Evolutionary conservation across 257 asterid species (phyloP).

Genomic region (Nicotiana obtusifolia): DNA sequence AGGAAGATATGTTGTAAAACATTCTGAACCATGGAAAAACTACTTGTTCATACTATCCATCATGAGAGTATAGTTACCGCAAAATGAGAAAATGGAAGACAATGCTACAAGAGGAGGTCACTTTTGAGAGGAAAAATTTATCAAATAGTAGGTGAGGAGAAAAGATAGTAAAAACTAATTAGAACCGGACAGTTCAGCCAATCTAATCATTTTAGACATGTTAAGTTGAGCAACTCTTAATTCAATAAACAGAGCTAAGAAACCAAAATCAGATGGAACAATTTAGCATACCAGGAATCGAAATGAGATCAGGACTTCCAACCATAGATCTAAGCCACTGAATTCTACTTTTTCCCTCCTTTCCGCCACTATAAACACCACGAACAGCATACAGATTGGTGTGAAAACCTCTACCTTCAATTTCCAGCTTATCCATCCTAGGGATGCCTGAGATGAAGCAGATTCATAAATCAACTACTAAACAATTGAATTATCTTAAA

Average conservation of each 20-base stretch:
- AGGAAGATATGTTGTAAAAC: background rate
- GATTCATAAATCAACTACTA: background rate
- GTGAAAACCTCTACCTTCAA: slow-evolving; percentile 98
- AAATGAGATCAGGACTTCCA: slow-evolving; percentile 98
- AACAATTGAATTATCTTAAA: background rate
- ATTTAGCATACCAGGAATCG: slow-evolving; percentile 66
- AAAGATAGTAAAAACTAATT: background rate
- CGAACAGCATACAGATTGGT: slow-evolving; percentile 86
- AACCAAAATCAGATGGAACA: background rate
- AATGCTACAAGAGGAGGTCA: background rate
- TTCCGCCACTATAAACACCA: slow-evolving; percentile 88
- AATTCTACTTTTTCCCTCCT: slow-evolving; percentile 90
- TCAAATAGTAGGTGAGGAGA: background rate
- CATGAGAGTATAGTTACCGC: background rate
- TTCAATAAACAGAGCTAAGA: background rate
- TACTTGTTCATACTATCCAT: background rate
- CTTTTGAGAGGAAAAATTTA: background rate
- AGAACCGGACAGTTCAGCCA: background rate
- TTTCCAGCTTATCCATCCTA: slow-evolving; percentile 81
- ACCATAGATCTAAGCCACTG: slow-evolving; percentile 99
- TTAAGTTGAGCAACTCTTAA: background rate
- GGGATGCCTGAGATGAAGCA: slow-evolving; percentile 63
- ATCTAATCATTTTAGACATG: background rate
- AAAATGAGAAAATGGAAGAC: background rate
- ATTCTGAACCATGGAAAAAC: background rate